These are phyloP conservation scores for Theileria annulata DNA, from an alignment of 169 alveolate species.

Conservation along the genomic window DNA sequence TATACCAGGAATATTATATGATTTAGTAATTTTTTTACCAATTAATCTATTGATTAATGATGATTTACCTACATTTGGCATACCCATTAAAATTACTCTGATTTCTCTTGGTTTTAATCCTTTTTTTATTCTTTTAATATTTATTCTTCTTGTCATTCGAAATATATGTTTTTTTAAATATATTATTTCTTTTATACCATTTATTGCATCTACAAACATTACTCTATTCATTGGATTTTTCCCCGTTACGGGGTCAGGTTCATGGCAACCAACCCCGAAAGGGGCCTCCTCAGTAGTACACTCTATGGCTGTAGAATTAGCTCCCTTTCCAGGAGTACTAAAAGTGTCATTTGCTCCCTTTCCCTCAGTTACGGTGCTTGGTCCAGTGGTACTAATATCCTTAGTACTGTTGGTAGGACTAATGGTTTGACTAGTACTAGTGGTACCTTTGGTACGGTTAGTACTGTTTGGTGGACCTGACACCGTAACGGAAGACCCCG, in stretches of 20 bases:
- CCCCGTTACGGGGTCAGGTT: constrained; percentile 56
- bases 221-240: constrained; percentile 66
- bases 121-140: constrained; percentile 54
- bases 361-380: no score
- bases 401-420: constrained; percentile 63
- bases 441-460: constrained; percentile 42
- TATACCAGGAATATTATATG: constrained; percentile 79
- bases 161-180: constrained; percentile 69
- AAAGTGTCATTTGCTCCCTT: no score
- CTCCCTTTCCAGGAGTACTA: no score
- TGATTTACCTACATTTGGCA: constrained; percentile 84
- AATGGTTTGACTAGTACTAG: constrained; percentile 42
- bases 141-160: constrained; percentile 60
- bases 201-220: constrained; percentile 72
- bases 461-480: no score
- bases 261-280: no score
- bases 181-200: constrained; percentile 68
- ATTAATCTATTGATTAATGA: constrained; percentile 77
- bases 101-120: constrained; percentile 72
- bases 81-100: constrained; percentile 77
- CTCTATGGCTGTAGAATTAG: no score
- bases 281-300: no score
- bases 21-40: constrained; percentile 73
- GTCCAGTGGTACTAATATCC: not conserved
- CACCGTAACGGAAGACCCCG: no score